These are phyloP conservation scores for Penicillium pancosmium DNA, from an alignment of 495 filamentous ascomycete species.

Conservation along the genomic window DNA sequence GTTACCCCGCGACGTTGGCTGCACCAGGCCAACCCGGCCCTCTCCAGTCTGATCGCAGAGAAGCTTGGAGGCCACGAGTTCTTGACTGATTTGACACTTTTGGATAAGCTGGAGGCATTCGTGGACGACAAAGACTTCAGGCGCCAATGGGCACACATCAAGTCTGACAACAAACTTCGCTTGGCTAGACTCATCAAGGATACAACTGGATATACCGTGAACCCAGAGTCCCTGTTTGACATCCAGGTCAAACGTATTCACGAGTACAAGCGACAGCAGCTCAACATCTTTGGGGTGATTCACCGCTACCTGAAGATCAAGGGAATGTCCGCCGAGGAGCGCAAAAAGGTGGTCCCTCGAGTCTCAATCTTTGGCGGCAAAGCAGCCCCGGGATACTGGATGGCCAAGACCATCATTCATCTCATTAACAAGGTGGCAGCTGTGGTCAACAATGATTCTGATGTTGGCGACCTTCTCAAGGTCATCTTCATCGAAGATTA, in stretches of 20 bases:
- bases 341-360: conserved; percentile 86
- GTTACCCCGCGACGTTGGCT: conserved; percentile 96
- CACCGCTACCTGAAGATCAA: conserved; percentile 93
- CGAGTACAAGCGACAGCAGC: conserved; percentile 98
- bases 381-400: conserved; percentile 98
- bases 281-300: conserved; percentile 98
- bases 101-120: conserved; percentile 79
- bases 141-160: conserved; percentile 89
- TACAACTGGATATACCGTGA: conserved; percentile 75
- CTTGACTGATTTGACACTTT: conserved; percentile 81
- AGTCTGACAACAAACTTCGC: conserved; percentile 75
- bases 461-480: conserved; percentile 92
- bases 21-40: conserved; percentile 92
- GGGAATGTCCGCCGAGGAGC: conserved; percentile 76
- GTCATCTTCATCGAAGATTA: conserved; percentile 98
- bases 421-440: conserved; percentile 88
- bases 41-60: conserved; percentile 88
- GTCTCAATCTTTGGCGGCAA: conserved; percentile 98
- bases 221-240: conserved; percentile 88
- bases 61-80: conserved; percentile 83
- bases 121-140: conserved; percentile 87
- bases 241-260: conserved; percentile 99
- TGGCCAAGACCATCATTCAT: conserved; percentile 99
- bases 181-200: conserved; percentile 89
- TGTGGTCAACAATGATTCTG: conserved; percentile 90